Conservation (phyloP, 1,284 basidiomycete genomes). For the Malassezia furfur region DNA sequence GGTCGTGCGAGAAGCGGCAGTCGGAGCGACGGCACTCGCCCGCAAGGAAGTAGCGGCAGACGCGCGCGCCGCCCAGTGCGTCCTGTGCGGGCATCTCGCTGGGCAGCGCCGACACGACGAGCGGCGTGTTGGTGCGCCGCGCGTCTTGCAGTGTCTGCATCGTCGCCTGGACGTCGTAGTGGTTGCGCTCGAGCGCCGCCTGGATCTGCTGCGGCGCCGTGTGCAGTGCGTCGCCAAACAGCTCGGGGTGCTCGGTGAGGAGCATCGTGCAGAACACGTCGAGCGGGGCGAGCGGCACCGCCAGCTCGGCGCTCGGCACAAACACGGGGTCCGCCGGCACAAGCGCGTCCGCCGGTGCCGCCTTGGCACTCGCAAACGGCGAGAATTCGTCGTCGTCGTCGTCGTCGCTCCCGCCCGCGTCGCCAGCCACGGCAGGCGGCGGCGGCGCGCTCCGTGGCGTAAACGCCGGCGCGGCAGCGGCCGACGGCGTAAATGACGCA, state of each 20-base stretch:
- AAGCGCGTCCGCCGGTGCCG: background rate
- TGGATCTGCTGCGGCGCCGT: conserved; percentile 46
- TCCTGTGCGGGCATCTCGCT: background rate
- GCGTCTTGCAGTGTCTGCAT: conserved; percentile 77
- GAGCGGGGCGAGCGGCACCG: conserved; percentile 1
- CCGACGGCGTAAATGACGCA: conserved; percentile 34
- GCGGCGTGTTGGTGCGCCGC: background rate
- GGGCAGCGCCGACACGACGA: background rate
- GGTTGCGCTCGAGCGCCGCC: conserved; percentile 72
- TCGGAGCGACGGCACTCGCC: conserved; percentile 92
- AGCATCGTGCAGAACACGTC: conserved; percentile 15
- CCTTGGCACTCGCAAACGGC: conserved; percentile 49
- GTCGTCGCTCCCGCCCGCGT: conserved; percentile 20
- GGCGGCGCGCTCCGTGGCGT: conserved; percentile 23
- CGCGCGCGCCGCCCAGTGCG: conserved; percentile 47
- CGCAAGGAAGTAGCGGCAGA: conserved; percentile 90
- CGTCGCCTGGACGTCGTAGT: conserved; percentile 83
- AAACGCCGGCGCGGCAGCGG: conserved; percentile 21
- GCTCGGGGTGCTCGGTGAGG: conserved; percentile 4
- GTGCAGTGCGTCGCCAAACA: conserved; percentile 1
- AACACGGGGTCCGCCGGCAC: background rate
- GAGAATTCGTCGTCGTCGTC: conserved; percentile 56
- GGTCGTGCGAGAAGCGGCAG: conserved; percentile 67
- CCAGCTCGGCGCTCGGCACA: background rate
- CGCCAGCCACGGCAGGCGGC: background rate